Conservation (phyloP, 345 rosid genomes). For the Murraya koenigii region DNA sequence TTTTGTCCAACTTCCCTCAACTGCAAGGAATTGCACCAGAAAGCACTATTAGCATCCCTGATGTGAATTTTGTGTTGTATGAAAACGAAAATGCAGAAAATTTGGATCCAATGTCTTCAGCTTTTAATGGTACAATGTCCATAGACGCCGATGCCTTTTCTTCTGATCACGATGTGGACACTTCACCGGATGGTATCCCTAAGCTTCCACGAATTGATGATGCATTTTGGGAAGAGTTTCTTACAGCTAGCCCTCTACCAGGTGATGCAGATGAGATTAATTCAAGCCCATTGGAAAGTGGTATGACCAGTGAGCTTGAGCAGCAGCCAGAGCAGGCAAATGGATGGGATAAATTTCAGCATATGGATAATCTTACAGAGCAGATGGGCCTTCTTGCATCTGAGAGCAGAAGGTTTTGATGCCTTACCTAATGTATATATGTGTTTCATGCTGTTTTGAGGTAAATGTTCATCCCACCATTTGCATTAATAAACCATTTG, state of each 20-base stretch:
- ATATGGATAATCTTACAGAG: slow-evolving; percentile 57
- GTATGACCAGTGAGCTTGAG: slow-evolving; percentile 31
- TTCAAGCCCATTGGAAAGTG: slow-evolving; percentile 42
- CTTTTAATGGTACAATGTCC: slow-evolving; percentile 32
- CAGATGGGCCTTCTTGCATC: slow-evolving; percentile 78
- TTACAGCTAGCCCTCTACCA: slow-evolving; percentile 38
- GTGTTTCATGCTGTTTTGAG: slow-evolving; percentile 13
- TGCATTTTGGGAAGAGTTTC: slow-evolving; percentile 70
- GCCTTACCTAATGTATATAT: slow-evolving; percentile 3
- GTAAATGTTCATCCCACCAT: slow-evolving; percentile 17
- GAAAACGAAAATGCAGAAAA: slow-evolving; percentile 40
- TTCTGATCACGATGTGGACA: slow-evolving; percentile 40
- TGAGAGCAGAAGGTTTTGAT: slow-evolving; percentile 34
- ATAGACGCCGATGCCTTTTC: slow-evolving; percentile 38
- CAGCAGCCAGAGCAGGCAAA: slow-evolving; percentile 25
- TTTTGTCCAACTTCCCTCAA: slow-evolving; percentile 30
- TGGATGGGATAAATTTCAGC: slow-evolving; percentile 44
- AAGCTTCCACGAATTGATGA: slow-evolving; percentile 60
- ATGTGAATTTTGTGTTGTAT: slow-evolving; percentile 39
- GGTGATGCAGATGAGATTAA: slow-evolving; percentile 54
- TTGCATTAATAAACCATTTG: too few species aligned
- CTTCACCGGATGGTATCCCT: slow-evolving; percentile 41
- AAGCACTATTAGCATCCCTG: slow-evolving; percentile 34
- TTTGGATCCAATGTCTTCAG: slow-evolving; percentile 40
- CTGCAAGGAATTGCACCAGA: slow-evolving; percentile 37